Evolutionary conservation across 2,329 filamentous ascomycete species (phyloP).

Genomic region (Ambrosiella xylebori): DNA sequence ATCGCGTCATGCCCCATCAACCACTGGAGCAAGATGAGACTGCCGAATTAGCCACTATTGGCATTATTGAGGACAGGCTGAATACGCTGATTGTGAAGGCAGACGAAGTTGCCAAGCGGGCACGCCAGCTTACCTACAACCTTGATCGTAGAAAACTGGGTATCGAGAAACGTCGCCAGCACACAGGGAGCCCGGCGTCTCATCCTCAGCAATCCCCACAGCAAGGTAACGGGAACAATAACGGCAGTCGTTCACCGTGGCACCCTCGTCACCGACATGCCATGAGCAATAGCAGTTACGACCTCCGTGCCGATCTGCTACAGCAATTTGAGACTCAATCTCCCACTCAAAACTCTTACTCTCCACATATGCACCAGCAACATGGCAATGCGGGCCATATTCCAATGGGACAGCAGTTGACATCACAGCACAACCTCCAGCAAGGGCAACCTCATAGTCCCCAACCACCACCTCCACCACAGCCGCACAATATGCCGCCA

Average conservation of each 20-base stretch:
- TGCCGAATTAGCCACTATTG: conserved; percentile 66
- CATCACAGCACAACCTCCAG: background rate
- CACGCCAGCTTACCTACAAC: conserved; percentile 66
- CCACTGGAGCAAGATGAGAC: conserved; percentile 74
- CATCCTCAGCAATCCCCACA: conserved; percentile 5
- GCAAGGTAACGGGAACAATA: background rate
- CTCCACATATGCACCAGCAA: conserved; percentile 2
- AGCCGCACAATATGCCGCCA: background rate
- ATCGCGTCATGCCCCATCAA: conserved; percentile 60
- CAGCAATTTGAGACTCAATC: conserved; percentile 28
- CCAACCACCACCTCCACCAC: conserved; percentile 1
- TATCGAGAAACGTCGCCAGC: conserved; percentile 44
- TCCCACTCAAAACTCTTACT: background rate
- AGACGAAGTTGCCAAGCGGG: conserved; percentile 46
- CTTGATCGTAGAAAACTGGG: conserved; percentile 57
- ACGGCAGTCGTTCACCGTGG: conserved; percentile 9
- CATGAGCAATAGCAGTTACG: conserved; percentile 19
- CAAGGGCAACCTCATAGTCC: background rate
- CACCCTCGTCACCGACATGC: conserved; percentile 10
- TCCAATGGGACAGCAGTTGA: background rate
- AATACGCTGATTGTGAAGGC: conserved; percentile 63
- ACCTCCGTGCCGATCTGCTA: conserved; percentile 37
- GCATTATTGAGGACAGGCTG: conserved; percentile 66
- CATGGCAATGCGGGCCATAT: background rate
- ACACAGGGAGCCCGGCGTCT: conserved; percentile 9